phyloP scores from a whole-genome alignment of 345 rosid genomes.

The Hypericum perforatum region DNA sequence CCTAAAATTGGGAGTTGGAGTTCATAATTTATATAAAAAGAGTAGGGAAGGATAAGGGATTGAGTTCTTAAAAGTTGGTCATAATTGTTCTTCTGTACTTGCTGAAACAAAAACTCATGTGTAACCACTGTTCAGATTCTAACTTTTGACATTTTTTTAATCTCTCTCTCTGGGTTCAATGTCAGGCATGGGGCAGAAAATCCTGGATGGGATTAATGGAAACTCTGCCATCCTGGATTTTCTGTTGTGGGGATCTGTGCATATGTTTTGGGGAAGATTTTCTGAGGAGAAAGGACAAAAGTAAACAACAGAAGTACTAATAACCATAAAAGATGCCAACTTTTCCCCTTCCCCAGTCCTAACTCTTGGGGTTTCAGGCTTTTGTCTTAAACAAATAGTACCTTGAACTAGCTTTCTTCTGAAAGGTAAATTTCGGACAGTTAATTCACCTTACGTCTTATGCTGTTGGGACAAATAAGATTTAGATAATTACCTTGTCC shows the following conservation, averaged over 20 bases:
- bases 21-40: too few species aligned
- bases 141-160: conserved; percentile 11
- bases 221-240: conserved; percentile 28
- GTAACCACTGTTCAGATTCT: conserved; percentile 29
- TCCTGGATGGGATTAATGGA: conserved; percentile 22
- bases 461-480: too few species aligned
- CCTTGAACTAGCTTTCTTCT: too few species aligned
- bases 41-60: conserved; percentile 15
- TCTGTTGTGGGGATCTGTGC: conserved; percentile 45
- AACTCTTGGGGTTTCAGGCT: conserved; percentile 24
- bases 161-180: conserved; percentile 16
- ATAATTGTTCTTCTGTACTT: conserved; percentile 5
- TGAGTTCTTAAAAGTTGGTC: conserved; percentile 21
- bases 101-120: background rate
- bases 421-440: too few species aligned
- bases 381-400: too few species aligned
- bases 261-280: conserved; percentile 25
- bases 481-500: conserved; percentile 54
- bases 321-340: conserved; percentile 25
- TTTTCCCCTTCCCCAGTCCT: conserved; percentile 16
- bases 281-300: conserved; percentile 21
- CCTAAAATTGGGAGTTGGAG: conserved; percentile 25
- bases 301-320: conserved; percentile 11
- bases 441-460: too few species aligned
- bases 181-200: conserved; percentile 37